Evolutionary conservation across 2,329 filamentous ascomycete genomes (phyloP).

Genomic region (Colletotrichum sidae): DNA sequence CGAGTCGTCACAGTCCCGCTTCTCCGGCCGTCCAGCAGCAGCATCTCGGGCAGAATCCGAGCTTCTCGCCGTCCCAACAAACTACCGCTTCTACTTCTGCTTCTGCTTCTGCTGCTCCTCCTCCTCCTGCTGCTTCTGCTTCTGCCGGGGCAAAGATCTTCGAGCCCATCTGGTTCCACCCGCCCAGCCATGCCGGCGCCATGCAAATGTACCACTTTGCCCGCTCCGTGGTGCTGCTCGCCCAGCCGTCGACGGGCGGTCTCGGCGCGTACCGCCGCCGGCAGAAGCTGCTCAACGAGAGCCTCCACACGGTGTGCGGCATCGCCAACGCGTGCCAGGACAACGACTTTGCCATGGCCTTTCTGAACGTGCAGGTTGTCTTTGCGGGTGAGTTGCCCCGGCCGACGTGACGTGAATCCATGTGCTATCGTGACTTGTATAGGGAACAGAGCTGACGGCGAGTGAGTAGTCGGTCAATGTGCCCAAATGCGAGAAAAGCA

Average conservation of each 20-base stretch:
- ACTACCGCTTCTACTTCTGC: too few relatives aligned
- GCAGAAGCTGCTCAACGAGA: constrained; percentile 30
- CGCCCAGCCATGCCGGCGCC: constrained; percentile 56
- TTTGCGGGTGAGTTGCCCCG: constrained; percentile 16
- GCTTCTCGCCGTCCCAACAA: too few relatives aligned
- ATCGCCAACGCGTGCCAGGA: constrained; percentile 41
- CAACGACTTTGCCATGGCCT: constrained; percentile 13
- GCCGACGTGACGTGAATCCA: too few relatives aligned
- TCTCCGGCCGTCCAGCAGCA: neutral
- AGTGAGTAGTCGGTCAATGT: constrained; percentile 23
- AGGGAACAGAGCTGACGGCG: neutral
- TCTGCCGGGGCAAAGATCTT: constrained; percentile 49
- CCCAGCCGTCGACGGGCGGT: constrained; percentile 17
- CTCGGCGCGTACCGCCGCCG: constrained; percentile 54
- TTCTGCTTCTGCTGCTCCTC: too few relatives aligned
- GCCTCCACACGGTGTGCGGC: constrained; percentile 51
- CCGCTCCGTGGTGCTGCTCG: constrained; percentile 54
- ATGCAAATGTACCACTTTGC: constrained; percentile 64
- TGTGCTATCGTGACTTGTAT: neutral
- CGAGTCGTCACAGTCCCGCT: neutral
- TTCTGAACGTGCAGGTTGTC: constrained; percentile 28
- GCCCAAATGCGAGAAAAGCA: constrained; percentile 21
- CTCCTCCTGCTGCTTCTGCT: too few relatives aligned
- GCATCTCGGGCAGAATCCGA: constrained; percentile 7
- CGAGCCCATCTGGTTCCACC: constrained; percentile 59